A percentile compares a stretch with the other conserved stretches of the same genome.
phyloP scores from a whole-genome alignment of 2,329 filamentous ascomycete species.

The Aspergillus japonicus region DNA sequence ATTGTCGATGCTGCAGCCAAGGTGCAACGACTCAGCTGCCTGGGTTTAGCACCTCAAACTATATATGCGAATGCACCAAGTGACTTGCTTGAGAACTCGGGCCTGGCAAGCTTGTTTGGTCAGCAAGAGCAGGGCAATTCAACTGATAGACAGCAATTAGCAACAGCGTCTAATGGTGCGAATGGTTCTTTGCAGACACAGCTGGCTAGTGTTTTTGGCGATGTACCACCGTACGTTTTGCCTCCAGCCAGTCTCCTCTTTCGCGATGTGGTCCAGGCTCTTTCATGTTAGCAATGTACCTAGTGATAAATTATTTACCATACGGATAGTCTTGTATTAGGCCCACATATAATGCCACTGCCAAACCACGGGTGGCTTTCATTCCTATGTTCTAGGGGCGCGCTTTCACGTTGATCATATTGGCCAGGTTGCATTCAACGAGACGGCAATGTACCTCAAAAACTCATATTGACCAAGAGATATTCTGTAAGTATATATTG shows the following conservation, averaged over 20 bases:
- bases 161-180: not conserved
- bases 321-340: not conserved
- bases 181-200: conserved; percentile 22
- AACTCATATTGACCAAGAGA: too few species aligned
- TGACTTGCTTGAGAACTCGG: conserved; percentile 27
- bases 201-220: conserved; percentile 39
- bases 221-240: conserved; percentile 39
- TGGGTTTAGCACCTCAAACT: conserved; percentile 25
- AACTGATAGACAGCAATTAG: not conserved
- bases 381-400: too few species aligned
- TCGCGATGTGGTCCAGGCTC: conserved; percentile 36
- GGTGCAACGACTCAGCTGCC: conserved; percentile 52
- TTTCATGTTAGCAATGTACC: conserved; percentile 10
- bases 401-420: too few species aligned
- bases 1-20: conserved; percentile 73
- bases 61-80: conserved; percentile 24
- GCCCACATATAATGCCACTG: not conserved
- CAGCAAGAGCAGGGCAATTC: conserved; percentile 4
- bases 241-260: conserved; percentile 40
- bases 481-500: too few species aligned
- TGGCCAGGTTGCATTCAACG: too few species aligned
- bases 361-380: not conserved
- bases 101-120: conserved; percentile 38
- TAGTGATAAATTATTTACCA: not conserved
- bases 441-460: too few species aligned